These are phyloP conservation scores for Diaporthe sp. DNA, from an alignment of 2,329 filamentous ascomycete genomes.

Conservation along the genomic window DNA sequence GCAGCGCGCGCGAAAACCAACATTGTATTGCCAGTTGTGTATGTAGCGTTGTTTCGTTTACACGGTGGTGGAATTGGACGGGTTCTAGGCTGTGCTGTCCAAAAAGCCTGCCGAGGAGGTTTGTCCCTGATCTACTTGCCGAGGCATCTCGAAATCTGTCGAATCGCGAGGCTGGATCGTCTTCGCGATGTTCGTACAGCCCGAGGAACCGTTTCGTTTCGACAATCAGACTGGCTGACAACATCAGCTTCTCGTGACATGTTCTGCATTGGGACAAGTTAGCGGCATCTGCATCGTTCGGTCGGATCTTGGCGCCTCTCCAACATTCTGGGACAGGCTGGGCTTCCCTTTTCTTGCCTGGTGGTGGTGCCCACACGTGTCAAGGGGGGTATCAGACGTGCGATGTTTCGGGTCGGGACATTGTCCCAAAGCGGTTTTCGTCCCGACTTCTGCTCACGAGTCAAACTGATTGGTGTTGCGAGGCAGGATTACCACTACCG, in stretches of 20 bases:
- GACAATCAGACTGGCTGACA: not conserved
- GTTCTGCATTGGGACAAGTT: conserved; percentile 17
- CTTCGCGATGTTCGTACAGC: conserved; percentile 10
- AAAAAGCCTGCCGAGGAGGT: not conserved
- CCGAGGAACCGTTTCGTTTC: conserved; percentile 29
- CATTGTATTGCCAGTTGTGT: conserved; percentile 20
- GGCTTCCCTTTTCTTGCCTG: not conserved
- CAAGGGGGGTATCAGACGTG: conserved; percentile 29
- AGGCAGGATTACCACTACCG: not conserved
- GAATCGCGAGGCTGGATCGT: conserved; percentile 27
- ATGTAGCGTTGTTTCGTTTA: conserved; percentile 30
- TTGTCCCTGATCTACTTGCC: not conserved
- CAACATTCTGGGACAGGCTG: not conserved
- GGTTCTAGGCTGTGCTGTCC: conserved; percentile 15
- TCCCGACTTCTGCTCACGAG: conserved; percentile 29
- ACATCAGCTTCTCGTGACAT: conserved; percentile 9
- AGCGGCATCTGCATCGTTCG: conserved; percentile 10
- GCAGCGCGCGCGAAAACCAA: not conserved
- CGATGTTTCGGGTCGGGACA: conserved; percentile 34
- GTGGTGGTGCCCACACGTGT: conserved; percentile 22
- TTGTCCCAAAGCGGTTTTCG: conserved; percentile 30
- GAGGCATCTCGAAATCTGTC: not conserved
- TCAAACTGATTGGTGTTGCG: conserved; percentile 27
- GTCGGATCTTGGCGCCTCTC: conserved; percentile 10
- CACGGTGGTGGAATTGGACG: not conserved